Conservation (phyloP, 768 basidiomycete species). For the Cystobasidium onofrii region DNA sequence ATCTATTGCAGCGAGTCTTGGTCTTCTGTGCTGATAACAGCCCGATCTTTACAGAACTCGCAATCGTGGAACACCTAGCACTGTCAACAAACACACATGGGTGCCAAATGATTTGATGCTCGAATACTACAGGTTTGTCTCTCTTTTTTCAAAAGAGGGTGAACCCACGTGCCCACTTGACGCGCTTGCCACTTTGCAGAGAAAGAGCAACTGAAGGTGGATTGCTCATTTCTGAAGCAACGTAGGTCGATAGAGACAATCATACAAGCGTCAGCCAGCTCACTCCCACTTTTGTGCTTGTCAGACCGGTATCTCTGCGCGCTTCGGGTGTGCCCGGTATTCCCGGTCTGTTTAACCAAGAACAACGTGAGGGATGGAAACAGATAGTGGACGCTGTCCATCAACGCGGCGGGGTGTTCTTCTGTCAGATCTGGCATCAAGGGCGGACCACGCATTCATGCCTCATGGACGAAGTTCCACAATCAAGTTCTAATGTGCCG, state of each 20-base stretch:
- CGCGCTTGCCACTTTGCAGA: slow-evolving; percentile 39
- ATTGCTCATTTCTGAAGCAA: slow-evolving; percentile 43
- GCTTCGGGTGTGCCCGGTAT: slow-evolving; percentile 35
- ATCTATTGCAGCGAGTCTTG: not conserved
- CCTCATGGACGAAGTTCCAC: slow-evolving; percentile 3
- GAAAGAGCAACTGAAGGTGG: slow-evolving; percentile 45
- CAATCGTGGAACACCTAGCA: slow-evolving; percentile 14
- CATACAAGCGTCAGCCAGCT: not conserved
- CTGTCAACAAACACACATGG: slow-evolving; percentile 14
- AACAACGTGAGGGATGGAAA: slow-evolving; percentile 45
- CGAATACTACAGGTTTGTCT: not conserved
- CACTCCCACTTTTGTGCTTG: slow-evolving; percentile 28
- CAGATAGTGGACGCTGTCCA: slow-evolving; percentile 51
- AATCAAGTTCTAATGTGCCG: slow-evolving; percentile 31
- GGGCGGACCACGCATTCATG: slow-evolving; percentile 34
- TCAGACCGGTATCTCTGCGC: slow-evolving; percentile 40
- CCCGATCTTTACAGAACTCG: slow-evolving; percentile 16
- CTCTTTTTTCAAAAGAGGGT: no score
- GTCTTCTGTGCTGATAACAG: slow-evolving; percentile 10
- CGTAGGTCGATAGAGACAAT: not conserved
- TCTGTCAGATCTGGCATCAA: slow-evolving; percentile 47
- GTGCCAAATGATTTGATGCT: slow-evolving; percentile 30
- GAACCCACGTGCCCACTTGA: not conserved
- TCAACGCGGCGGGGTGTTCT: slow-evolving; percentile 49
- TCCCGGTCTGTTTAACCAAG: slow-evolving; percentile 41